These are phyloP conservation scores for Chrysosporium keratinophilum DNA, from an alignment of 2,329 filamentous ascomycete genomes.

Conservation along the genomic window DNA sequence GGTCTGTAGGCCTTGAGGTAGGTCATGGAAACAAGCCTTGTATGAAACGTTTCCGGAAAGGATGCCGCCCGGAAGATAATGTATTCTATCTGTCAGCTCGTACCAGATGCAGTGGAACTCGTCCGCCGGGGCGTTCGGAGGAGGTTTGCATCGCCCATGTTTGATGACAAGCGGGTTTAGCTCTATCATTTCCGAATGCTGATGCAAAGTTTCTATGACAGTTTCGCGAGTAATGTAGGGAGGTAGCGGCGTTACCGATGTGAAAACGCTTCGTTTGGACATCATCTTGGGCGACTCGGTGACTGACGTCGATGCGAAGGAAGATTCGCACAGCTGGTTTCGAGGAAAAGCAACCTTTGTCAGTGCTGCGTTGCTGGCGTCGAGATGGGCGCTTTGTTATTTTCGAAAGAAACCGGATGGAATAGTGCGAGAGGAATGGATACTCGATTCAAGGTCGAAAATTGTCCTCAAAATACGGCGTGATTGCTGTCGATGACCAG, in stretches of 20 bases:
- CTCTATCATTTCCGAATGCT: conserved; percentile 75
- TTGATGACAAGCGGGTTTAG: conserved; percentile 73
- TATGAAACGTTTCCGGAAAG: conserved; percentile 61
- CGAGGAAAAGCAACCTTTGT: no score
- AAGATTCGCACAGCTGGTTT: not conserved
- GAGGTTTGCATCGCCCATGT: conserved; percentile 57
- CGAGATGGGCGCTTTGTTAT: no score
- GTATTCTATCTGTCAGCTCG: conserved; percentile 63
- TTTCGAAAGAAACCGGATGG: no score
- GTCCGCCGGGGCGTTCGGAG: conserved; percentile 55
- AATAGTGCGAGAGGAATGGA: no score
- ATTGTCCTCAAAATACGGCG: no score
- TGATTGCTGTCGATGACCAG: no score
- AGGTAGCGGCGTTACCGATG: conserved; percentile 68
- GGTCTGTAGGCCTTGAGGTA: conserved; percentile 63
- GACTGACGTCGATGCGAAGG: not conserved
- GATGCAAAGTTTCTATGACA: conserved; percentile 65
- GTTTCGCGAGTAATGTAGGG: conserved; percentile 54
- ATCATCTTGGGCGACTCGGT: conserved; percentile 35
- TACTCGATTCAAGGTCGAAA: no score
- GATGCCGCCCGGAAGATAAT: conserved; percentile 59
- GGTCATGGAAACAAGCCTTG: conserved; percentile 68
- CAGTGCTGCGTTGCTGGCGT: no score
- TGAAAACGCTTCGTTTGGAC: conserved; percentile 63
- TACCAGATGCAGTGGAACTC: conserved; percentile 70